These are phyloP conservation scores for Kodamaea kakaduensis DNA, from an alignment of 805 yeast genomes.

Conservation along the genomic window DNA sequence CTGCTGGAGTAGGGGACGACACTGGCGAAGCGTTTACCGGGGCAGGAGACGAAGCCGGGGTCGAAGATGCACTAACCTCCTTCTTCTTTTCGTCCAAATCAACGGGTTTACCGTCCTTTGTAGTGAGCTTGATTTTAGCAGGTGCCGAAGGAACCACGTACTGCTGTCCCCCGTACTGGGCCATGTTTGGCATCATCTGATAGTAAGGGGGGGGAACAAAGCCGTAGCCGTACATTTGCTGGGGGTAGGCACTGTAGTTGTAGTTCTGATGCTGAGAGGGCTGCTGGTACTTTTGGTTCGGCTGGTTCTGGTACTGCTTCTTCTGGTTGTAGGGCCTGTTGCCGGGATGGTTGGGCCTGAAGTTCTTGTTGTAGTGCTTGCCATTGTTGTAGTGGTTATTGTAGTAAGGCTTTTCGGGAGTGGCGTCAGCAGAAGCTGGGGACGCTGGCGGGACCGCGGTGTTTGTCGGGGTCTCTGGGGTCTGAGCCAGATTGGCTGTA, in stretches of 20 bases:
- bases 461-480: conserved; percentile 14
- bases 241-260: conserved; percentile 21
- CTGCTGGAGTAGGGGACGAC: conserved; percentile 12
- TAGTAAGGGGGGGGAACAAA: conserved; percentile 25
- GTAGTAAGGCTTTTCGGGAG: conserved; percentile 12
- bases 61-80: conserved; percentile 19
- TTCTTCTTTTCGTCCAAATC: conserved; percentile 41
- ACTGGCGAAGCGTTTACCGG: conserved; percentile 12
- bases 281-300: conserved; percentile 7
- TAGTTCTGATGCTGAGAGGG: conserved; percentile 11
- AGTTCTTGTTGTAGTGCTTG: conserved; percentile 13
- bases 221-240: conserved; percentile 26
- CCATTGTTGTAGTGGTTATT: conserved; percentile 16
- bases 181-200: conserved; percentile 19
- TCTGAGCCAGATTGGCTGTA: conserved; percentile 1
- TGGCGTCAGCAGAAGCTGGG: conserved; percentile 9
- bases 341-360: conserved; percentile 6
- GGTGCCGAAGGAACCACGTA: conserved; percentile 14
- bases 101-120: conserved; percentile 39
- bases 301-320: conserved; percentile 14
- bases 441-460: conserved; percentile 5
- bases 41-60: conserved; percentile 34
- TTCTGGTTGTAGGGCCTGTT: conserved; percentile 6
- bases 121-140: conserved; percentile 35
- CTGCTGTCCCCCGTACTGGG: conserved; percentile 7